Evolutionary conservation across 495 filamentous ascomycete genomes (phyloP), one percentile per base, ranked within the genome.

Genomic region (Penicillium paxilli): DNA sequence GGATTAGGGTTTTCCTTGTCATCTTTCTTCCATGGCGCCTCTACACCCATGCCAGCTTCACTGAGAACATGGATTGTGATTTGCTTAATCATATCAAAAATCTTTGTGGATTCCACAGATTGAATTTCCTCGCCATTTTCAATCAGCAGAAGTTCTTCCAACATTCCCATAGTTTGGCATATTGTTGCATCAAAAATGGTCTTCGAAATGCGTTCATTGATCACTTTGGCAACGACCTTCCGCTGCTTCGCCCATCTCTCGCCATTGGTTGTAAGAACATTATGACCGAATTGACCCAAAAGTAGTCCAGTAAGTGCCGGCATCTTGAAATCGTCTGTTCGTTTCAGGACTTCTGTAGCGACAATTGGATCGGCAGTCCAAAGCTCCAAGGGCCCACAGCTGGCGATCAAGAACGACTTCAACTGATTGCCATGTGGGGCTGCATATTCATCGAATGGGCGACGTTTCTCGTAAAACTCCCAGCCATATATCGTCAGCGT

Each of bases 391-490:
- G 22, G 44, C 12, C 23, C n/a, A 26, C 44, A 24, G 16, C 23
- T 24, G 21, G 22, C 44, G 12, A 47, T 6, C 26, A 47, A 16
- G 9, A 47, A 23, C 12, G 23, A 47, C 44, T 26, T 47, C 17
- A 14, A n/a, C n/a, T n/a, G 22, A 8, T 47, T 17, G 4, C 44
- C 44, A 3, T 24, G 44, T 14, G 19, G 21, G 14, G 44, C 26
- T 26, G 44, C 44, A 47, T 47, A 47, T 26, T 47, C 12, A 24
- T 47, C 44, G 23, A 47, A 47, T 1, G 44, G 44, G 24, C 24
- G 44, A 8, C 23, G n/a, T 14, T 47, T 47, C 23, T 47, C 44
- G 9, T 47, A 17, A 28, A 47, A 47, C 2, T 47, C 44, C 22
- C 23, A 47, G 23, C 44, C 44, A 47, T 26, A 47, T 11, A 47